These are phyloP conservation scores for Clohesyomyces aquaticus DNA, from an alignment of 495 filamentous ascomycete genomes.

Conservation along the genomic window DNA sequence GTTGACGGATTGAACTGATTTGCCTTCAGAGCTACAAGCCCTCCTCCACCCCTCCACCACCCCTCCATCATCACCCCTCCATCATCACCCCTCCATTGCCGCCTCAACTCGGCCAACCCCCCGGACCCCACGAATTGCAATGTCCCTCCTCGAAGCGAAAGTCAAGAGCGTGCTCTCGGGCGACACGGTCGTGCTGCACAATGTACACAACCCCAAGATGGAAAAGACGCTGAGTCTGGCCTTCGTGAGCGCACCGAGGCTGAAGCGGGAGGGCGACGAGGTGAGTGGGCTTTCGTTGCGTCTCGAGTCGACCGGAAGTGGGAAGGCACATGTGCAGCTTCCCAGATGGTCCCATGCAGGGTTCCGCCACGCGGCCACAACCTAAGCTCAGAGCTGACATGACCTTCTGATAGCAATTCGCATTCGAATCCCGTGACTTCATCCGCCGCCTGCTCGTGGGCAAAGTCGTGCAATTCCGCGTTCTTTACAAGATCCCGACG, in stretches of 20 bases:
- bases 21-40: too few relatives aligned
- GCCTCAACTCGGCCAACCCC: too few relatives aligned
- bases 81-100: too few relatives aligned
- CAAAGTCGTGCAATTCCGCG: constrained; percentile 80
- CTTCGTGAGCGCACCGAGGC: constrained; percentile 83
- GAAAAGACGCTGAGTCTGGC: constrained; percentile 88
- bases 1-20: too few relatives aligned
- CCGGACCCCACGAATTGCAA: constrained; percentile 1
- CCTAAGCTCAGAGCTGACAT: too few relatives aligned
- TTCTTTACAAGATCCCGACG: constrained; percentile 81
- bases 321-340: too few relatives aligned
- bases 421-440: constrained; percentile 91
- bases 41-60: too few relatives aligned
- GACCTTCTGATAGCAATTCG: constrained; percentile 78
- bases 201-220: constrained; percentile 70
- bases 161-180: constrained; percentile 94
- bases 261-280: constrained; percentile 89
- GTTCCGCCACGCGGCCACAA: too few relatives aligned
- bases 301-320: too few relatives aligned
- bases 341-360: neutral
- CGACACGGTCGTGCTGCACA: constrained; percentile 82
- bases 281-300: constrained; percentile 55
- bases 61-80: too few relatives aligned
- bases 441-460: constrained; percentile 82
- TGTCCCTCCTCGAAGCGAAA: constrained; percentile 60